Percentiles rank a stretch among this genome's conserved stretches.
Evolutionary conservation across 1,139 yeast species (phyloP).

Genomic region (Sugiyamaella xylanicola): DNA sequence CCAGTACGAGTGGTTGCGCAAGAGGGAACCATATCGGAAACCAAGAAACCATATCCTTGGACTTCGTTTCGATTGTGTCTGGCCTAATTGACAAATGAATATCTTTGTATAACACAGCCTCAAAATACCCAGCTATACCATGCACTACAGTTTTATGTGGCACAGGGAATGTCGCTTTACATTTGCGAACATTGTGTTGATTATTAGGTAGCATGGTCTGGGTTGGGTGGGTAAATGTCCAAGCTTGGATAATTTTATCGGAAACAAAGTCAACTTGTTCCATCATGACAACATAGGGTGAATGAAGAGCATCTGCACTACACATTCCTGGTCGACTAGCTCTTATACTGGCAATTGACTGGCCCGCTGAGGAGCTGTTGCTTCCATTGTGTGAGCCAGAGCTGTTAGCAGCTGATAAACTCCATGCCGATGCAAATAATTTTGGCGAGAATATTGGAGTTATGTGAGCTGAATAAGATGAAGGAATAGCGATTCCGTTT

Average conservation of each 20-base stretch:
- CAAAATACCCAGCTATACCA: conserved; percentile 75
- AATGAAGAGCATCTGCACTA: conserved; percentile 39
- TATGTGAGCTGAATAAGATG: conserved; percentile 57
- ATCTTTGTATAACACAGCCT: conserved; percentile 63
- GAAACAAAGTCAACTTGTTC: conserved; percentile 49
- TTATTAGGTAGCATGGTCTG: conserved; percentile 25
- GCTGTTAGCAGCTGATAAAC: conserved; percentile 18
- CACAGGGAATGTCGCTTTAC: conserved; percentile 45
- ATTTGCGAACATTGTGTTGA: conserved; percentile 39
- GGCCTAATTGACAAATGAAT: conserved; percentile 60
- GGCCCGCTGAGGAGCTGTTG: conserved; percentile 6
- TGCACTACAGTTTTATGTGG: conserved; percentile 58
- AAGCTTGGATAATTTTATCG: conserved; percentile 33
- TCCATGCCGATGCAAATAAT: conserved; percentile 43
- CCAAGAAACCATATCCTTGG: conserved; percentile 66
- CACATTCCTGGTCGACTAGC: conserved; percentile 22
- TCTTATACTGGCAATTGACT: conserved; percentile 16
- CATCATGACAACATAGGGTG: conserved; percentile 64
- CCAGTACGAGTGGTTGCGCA: conserved; percentile 50
- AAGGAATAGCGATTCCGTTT: conserved; percentile 62
- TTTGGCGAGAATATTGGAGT: conserved; percentile 68
- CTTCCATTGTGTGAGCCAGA: conserved; percentile 12
- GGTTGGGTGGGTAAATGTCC: conserved; percentile 39
- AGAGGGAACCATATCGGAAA: conserved; percentile 77
- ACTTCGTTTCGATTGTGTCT: conserved; percentile 45